Evolutionary conservation across 2,329 filamentous ascomycete genomes (phyloP), one percentile per base, ranked within the genome.

Genomic region (Raffaelea arxii): DNA sequence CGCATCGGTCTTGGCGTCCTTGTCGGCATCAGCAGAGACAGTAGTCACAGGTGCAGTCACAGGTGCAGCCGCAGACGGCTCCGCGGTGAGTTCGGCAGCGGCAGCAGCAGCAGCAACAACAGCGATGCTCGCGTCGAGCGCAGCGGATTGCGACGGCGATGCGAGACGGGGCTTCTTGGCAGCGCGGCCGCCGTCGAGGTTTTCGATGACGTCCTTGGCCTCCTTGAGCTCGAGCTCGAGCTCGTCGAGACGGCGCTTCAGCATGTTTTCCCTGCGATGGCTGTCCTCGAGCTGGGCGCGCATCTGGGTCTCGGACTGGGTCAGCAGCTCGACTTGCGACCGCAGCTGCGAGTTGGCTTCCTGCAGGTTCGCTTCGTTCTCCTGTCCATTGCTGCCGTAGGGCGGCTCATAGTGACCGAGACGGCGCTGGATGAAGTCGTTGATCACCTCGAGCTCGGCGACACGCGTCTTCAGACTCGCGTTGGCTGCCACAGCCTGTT

Each of bases 391-490:
- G 43, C 72, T 70, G 56, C 83, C 80, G 55, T 76, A 78, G 47
- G 74, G 71, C 22, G 48, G 49, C 60, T 87, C 84, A 9, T 86
- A 72, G 61, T 87, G 74, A 61, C 80, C 64, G 36, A 96, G 80
- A 11, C 84, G 78, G 32, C 82, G 82, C 43, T 82, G 75, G 63
- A 88, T 89, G 39, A 90, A 71, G 59, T 86, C 84, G 58, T 90
- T 96, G 70, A 98, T 96, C 44, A 98, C 78, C 62, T 98, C 92
- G 22, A 98, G 75, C 64, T 98, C 92, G 56, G 84, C 92, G 27
- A 98, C 91, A 37, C 92, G 82, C 1, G 92, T 98, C 68, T 94
- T 94, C n/a, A 97, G 73, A 43, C 82, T 84, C 5, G 86, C 86
- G 62, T 94, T 95, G 51, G 83, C 78, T 2, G 84, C 82, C 44